Percentiles rank a stretch among this genome's conserved stretches.
Conservation (phyloP, 768 basidiomycete species). For the Lactarius trivialis region DNA sequence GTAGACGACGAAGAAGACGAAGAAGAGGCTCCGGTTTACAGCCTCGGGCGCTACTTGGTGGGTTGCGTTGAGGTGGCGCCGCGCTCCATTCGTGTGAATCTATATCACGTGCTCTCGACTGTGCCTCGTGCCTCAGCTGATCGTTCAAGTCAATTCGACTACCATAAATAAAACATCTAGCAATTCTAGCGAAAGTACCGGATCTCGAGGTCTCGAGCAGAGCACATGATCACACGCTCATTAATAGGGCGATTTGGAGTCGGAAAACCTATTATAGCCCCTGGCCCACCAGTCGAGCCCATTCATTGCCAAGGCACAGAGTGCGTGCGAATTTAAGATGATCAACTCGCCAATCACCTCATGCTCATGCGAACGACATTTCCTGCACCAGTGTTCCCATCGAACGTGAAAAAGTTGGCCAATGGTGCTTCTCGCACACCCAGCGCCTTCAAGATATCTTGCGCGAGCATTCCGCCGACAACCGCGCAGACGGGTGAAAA, state of each 20-base stretch:
- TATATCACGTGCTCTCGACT: background rate
- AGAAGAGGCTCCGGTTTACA: background rate
- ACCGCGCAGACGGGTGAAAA: constrained; percentile 94
- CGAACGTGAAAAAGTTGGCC: constrained; percentile 86
- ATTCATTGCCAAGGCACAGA: background rate
- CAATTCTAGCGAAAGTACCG: background rate
- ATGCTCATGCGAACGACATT: constrained; percentile 55
- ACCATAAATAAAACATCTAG: background rate
- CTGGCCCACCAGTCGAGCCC: background rate
- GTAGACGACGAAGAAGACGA: background rate
- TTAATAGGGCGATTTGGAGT: background rate
- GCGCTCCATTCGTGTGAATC: background rate
- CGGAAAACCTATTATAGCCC: background rate
- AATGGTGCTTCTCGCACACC: constrained; percentile 89
- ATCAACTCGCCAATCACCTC: constrained; percentile 22
- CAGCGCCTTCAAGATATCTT: constrained; percentile 89
- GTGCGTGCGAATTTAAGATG: background rate
- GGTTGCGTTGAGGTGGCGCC: background rate
- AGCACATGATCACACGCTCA: background rate
- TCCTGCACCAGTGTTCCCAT: constrained; percentile 73
- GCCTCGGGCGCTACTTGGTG: background rate
- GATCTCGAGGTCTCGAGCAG: background rate
- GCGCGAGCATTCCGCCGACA: constrained; percentile 88
- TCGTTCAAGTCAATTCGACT: background rate
- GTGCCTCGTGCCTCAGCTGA: too few relatives aligned